Evolutionary conservation across 352 stramenopile species (phyloP).

Genomic region (Globisporangium megalacanthum): DNA sequence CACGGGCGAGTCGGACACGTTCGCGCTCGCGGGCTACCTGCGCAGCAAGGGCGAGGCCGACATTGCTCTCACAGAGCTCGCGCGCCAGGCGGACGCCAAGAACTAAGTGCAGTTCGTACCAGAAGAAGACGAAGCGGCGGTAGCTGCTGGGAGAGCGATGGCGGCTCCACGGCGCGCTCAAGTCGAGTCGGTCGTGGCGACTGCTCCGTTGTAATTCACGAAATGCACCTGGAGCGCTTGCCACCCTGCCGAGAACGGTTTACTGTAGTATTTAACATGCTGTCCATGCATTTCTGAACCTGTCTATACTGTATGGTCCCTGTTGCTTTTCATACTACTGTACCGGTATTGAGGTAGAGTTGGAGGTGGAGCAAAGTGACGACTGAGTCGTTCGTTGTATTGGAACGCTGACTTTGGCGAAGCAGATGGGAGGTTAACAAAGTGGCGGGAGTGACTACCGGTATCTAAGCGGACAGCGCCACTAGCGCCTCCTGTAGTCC

Average conservation of each 20-base stretch:
- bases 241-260: slow-evolving; percentile 1
- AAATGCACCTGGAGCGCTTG: slow-evolving; percentile 9
- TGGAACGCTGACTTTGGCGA: too few species aligned
- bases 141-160: background rate
- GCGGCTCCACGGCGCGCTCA: background rate
- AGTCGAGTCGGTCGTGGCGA: slow-evolving; percentile 15
- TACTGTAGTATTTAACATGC: slow-evolving; percentile 8
- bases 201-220: slow-evolving; percentile 10
- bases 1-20: slow-evolving; percentile 95
- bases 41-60: slow-evolving; percentile 94
- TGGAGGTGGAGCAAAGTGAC: too few species aligned
- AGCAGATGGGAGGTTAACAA: too few species aligned
- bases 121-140: too few species aligned
- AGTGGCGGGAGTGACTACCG: too few species aligned
- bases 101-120: slow-evolving; percentile 34
- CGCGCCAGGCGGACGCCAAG: slow-evolving; percentile 71
- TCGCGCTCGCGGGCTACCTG: slow-evolving; percentile 96
- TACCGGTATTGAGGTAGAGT: too few species aligned
- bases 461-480: too few species aligned
- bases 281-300: too few species aligned
- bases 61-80: slow-evolving; percentile 89
- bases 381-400: too few species aligned
- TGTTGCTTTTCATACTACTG: too few species aligned
- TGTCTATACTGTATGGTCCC: too few species aligned
- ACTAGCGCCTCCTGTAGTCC: too few species aligned